These are phyloP conservation scores for Leccinum fibrillosum DNA, from an alignment of 768 basidiomycete species.

Conservation along the genomic window DNA sequence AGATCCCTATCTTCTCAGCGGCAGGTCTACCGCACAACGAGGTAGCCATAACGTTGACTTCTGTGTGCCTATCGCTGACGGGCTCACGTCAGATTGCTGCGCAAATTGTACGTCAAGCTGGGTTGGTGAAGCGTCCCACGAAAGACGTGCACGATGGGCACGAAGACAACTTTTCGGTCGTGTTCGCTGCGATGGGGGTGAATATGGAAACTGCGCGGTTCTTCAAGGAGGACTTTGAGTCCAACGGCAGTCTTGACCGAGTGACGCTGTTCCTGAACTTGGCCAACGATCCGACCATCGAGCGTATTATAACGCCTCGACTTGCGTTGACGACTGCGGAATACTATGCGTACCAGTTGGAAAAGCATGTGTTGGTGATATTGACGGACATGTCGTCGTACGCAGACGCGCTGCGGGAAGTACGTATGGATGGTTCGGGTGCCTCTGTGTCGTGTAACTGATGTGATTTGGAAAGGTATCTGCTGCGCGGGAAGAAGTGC, in stretches of 20 bases:
- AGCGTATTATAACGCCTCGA: constrained; percentile 99
- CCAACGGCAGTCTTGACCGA: constrained; percentile 95
- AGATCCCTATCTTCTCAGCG: constrained; percentile 99
- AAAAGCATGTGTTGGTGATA: constrained; percentile 99
- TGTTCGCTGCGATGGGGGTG: constrained; percentile 99
- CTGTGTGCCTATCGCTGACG: constrained; percentile 23
- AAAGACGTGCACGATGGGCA: constrained; percentile 98
- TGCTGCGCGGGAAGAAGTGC: constrained; percentile 98
- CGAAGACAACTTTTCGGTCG: constrained; percentile 99
- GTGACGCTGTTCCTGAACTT: constrained; percentile 98
- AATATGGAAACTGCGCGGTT: constrained; percentile 99
- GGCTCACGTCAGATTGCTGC: constrained; percentile 78
- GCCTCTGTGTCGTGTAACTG: not conserved
- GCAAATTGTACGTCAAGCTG: constrained; percentile 99
- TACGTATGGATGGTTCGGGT: constrained; percentile 35
- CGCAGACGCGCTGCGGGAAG: constrained; percentile 93
- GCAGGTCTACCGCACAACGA: constrained; percentile 99
- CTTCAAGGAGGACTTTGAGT: constrained; percentile 99
- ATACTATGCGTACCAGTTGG: constrained; percentile 98
- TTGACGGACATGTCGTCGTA: constrained; percentile 99
- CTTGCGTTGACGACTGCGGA: constrained; percentile 97
- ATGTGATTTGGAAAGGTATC: constrained; percentile 54
- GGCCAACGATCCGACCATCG: constrained; percentile 98
- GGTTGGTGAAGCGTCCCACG: constrained; percentile 92
- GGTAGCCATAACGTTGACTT: constrained; percentile 41